Evolutionary conservation across 179 eudicot genomes (phyloP), one percentile per base, ranked within the genome.

Genomic region (Camellia oleifera): DNA sequence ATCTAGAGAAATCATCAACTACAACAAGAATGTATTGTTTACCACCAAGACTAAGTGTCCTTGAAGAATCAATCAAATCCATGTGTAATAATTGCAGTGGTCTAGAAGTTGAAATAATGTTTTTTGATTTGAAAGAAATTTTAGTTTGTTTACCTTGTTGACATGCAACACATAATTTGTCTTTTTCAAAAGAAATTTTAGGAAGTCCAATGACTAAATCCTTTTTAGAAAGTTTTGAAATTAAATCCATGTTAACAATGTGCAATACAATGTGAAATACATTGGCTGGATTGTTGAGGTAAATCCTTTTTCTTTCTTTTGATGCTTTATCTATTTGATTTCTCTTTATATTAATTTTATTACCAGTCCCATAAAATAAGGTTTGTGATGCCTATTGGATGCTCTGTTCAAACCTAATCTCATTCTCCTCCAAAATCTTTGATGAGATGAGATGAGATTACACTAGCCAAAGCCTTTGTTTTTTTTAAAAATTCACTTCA

Each of bases 221-320:
- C 23, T 20, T 20, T 20, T 20, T 20, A 20, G 23, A 20, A 20
- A 26, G 32, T 26, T 26, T 26, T 26, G 32, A 26, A 26, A 26
- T 26, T 26, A 26, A 26, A 26, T 26, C 32, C 98, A 95, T 87
- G 98, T 93, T 82, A 95, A 95, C 86, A 95, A 95, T 81, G 97
- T 92, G 74, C 23, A 20, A 20, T 20, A 20, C 23, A 20, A 20
- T 20, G 23, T 20, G 23, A 95, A 95, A 83, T 95, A 95, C 86
- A 87, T 95, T 72, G 94, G 94, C 13, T 95, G 97, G 97, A 86
- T 95, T 84, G 94, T 95, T 79, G 98, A 95, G 98, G 97, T 94
- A 87, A 72, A 23, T 52, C 23, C 32, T 17, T 20, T 20, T 71
- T 61, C 20, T 67, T 64, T 52, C 60, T 50, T 56, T 26, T 58